phyloP scores from a whole-genome alignment of 208 protist genomes.

The Trypanosoma platydactyli region DNA sequence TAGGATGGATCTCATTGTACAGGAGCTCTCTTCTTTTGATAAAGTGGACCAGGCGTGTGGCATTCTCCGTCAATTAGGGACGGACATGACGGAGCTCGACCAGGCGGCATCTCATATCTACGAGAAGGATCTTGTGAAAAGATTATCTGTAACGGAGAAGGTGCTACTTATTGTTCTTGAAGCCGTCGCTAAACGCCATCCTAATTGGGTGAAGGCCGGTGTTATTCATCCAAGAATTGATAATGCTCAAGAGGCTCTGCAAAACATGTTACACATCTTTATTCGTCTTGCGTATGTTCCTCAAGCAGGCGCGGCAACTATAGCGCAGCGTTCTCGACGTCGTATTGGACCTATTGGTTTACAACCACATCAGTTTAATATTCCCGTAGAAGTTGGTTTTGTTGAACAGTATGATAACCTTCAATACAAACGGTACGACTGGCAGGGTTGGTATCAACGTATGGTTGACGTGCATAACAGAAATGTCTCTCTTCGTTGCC shows the following conservation, averaged over 20 bases:
- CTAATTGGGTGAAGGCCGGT: conserved; percentile 69
- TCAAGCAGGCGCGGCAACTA: conserved; percentile 70
- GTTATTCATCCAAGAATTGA: conserved; percentile 36
- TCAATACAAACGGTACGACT: conserved; percentile 91
- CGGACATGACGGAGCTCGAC: conserved; percentile 52
- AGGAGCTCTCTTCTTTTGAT: conserved; percentile 56
- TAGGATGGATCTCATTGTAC: conserved; percentile 35
- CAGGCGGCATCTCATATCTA: conserved; percentile 22
- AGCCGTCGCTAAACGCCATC: conserved; percentile 57
- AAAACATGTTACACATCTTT: conserved; percentile 72
- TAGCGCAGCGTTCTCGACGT: conserved; percentile 76
- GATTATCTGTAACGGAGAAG: conserved; percentile 34
- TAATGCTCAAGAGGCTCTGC: conserved; percentile 27
- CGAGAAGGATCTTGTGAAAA: conserved; percentile 21
- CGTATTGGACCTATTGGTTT: conserved; percentile 75
- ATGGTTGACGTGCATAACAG: conserved; percentile 90
- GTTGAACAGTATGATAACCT: conserved; percentile 90
- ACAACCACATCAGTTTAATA: conserved; percentile 67
- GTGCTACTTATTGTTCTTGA: conserved; percentile 44
- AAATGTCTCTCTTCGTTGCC: conserved; percentile 84
- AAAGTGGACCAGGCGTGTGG: conserved; percentile 49
- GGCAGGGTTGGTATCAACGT: conserved; percentile 90
- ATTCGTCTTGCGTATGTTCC: conserved; percentile 82
- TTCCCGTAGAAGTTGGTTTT: conserved; percentile 79
- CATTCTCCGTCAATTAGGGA: conserved; percentile 44